Conservation (phyloP, 257 asterid genomes). For the Solanum commersonii region DNA sequence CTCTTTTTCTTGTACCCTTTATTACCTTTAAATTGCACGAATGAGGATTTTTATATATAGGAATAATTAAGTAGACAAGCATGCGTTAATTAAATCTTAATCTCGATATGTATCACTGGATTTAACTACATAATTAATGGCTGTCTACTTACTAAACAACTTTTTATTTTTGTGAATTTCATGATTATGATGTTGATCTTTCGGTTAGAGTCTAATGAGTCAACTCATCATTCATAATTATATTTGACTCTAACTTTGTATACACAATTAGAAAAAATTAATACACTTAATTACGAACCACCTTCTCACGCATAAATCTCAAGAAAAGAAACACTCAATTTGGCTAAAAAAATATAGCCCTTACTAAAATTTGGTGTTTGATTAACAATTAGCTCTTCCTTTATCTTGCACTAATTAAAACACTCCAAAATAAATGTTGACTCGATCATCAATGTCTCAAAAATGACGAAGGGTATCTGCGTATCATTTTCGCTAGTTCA, state of each 20-base stretch:
- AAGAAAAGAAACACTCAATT: neutral
- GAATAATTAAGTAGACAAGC: neutral
- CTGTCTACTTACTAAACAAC: neutral
- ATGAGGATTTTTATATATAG: neutral
- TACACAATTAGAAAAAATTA: neutral
- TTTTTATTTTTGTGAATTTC: neutral
- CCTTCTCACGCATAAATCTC: neutral
- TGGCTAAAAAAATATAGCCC: neutral
- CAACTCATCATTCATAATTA: neutral
- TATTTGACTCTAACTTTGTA: neutral
- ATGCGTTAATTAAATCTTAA: neutral
- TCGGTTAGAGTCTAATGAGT: neutral
- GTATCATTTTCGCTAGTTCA: too few species aligned
- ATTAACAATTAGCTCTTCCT: neutral
- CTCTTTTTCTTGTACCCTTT: neutral
- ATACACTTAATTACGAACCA: neutral
- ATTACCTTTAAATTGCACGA: neutral
- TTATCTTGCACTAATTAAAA: neutral
- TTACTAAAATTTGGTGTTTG: neutral
- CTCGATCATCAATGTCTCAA: rapidly evolving
- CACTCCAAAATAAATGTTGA: too few species aligned
- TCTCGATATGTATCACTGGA: neutral
- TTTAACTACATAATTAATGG: neutral
- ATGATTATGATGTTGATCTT: neutral
- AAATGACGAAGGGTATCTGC: too few species aligned